A percentile compares a stretch with the other conserved stretches of the same genome.
phyloP scores from a whole-genome alignment of 2,329 filamentous ascomycete genomes.

The Rosellinia necatrix region DNA sequence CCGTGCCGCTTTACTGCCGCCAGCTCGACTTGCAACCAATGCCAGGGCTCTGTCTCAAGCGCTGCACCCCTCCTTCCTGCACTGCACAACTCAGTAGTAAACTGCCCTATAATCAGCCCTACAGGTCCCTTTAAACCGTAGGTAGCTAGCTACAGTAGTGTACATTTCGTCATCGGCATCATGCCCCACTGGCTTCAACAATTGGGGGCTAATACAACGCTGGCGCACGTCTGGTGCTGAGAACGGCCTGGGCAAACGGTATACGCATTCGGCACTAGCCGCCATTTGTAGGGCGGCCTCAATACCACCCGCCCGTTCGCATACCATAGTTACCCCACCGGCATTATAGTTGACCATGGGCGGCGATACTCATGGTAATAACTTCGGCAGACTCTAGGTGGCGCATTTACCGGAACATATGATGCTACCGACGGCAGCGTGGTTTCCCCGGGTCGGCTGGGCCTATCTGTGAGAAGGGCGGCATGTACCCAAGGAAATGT shows the following conservation, averaged over 20 bases:
- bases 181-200: conserved; percentile 5
- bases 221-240: conserved; percentile 8
- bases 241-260: not conserved
- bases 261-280: conserved; percentile 6
- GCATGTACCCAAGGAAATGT: not conserved
- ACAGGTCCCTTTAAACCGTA: conserved; percentile 8
- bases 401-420: not conserved
- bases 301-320: conserved; percentile 5
- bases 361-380: conserved; percentile 1
- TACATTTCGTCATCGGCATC: conserved; percentile 4
- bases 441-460: too few species aligned
- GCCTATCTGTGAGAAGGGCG: too few species aligned
- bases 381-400: too few species aligned
- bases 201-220: conserved; percentile 3
- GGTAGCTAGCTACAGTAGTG: too few species aligned
- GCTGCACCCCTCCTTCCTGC: too few species aligned
- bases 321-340: not conserved
- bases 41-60: too few species aligned
- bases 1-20: conserved; percentile 21
- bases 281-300: conserved; percentile 16
- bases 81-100: conserved; percentile 7
- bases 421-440: not conserved
- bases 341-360: not conserved
- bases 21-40: conserved; percentile 2
- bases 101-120: conserved; percentile 25